These are phyloP conservation scores for Croton setiger DNA, from an alignment of 441 rosid genomes.

Conservation along the genomic window DNA sequence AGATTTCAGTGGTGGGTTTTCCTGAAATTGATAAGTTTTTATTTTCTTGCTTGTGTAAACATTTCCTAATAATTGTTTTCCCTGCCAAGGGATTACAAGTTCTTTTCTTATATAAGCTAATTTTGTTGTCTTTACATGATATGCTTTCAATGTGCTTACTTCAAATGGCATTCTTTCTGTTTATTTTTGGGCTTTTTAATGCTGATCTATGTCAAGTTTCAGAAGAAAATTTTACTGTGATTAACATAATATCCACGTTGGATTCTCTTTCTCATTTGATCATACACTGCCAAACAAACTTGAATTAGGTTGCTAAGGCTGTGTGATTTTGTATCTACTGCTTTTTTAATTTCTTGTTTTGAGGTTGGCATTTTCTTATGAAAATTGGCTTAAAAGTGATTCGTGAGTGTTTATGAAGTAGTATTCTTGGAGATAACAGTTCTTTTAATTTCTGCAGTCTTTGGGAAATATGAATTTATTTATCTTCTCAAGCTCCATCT, in stretches of 20 bases:
- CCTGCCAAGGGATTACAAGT: neutral
- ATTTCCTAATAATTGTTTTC: neutral
- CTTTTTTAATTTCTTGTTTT: neutral
- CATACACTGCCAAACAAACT: neutral
- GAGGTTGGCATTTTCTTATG: neutral
- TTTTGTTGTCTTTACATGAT: neutral
- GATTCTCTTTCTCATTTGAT: neutral
- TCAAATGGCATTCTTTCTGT: conserved; percentile 8
- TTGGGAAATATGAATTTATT: neutral
- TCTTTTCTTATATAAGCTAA: neutral
- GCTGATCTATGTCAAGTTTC: neutral
- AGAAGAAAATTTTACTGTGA: neutral
- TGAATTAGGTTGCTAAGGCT: neutral
- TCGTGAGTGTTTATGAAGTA: neutral
- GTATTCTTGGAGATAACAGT: neutral
- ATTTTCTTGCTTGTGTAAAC: neutral
- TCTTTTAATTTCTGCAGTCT: neutral
- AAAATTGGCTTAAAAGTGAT: conserved; percentile 1
- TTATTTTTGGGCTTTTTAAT: neutral
- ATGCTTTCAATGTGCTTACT: neutral
- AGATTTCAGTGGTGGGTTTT: conserved; percentile 29
- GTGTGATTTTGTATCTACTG: neutral
- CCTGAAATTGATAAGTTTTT: conserved; percentile 4
- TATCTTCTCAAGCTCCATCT: neutral
- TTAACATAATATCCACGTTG: neutral